These are phyloP conservation scores for Moesziomyces globuligerus DNA, from an alignment of 1,284 basidiomycete species.

Conservation along the genomic window DNA sequence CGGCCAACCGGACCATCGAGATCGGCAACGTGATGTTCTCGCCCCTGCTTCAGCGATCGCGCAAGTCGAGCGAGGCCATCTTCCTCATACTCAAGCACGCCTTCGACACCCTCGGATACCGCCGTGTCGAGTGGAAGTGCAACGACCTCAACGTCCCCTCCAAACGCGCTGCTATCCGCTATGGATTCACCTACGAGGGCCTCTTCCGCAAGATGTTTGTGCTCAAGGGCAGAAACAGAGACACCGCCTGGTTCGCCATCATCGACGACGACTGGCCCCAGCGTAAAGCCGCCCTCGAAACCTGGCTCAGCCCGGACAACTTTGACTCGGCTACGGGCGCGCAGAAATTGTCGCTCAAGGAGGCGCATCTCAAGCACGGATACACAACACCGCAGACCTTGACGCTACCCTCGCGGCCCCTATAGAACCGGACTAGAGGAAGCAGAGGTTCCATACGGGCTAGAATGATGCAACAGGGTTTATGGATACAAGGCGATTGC, in stretches of 20 bases:
- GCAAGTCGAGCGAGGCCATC: conserved; percentile 43
- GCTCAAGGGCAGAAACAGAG: conserved; percentile 48
- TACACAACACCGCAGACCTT: conserved; percentile 21
- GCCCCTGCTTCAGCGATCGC: conserved; percentile 36
- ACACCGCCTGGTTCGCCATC: conserved; percentile 56
- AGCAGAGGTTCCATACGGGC: too few relatives aligned
- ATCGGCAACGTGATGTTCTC: conserved; percentile 55
- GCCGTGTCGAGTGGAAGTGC: conserved; percentile 60
- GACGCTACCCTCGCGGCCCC: conserved; percentile 7
- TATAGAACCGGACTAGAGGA: too few relatives aligned
- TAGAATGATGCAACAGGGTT: too few relatives aligned
- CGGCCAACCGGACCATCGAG: conserved; percentile 39
- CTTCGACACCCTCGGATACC: conserved; percentile 38
- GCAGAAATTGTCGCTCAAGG: conserved; percentile 23
- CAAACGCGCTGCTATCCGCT: conserved; percentile 47
- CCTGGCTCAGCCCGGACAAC: conserved; percentile 46
- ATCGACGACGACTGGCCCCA: conserved; percentile 54
- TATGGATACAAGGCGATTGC: too few relatives aligned
- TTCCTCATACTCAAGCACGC: conserved; percentile 39
- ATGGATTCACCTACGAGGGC: conserved; percentile 54
- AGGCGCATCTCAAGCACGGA: conserved; percentile 24
- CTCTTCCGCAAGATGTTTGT: conserved; percentile 47
- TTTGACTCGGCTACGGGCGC: conserved; percentile 22
- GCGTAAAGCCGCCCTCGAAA: conserved; percentile 29
- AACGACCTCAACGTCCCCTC: conserved; percentile 48